Base-by-base conservation (phyloP, 169 alveolate genomes). In the Plasmodium gaboni region DNA sequence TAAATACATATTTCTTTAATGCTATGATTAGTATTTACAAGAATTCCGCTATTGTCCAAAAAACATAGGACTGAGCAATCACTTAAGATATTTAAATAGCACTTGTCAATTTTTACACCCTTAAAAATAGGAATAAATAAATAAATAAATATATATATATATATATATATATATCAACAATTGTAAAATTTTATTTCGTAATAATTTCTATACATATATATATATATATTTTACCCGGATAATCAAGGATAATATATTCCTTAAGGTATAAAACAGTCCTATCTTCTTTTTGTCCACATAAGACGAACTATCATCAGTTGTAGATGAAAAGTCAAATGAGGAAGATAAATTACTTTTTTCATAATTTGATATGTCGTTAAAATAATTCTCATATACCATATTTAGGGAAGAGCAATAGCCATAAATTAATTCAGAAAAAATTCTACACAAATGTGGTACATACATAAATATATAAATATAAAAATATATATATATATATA, bases 51-150 rank as follows among this genome's bases (percentile, higher is more conserved):
- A 22, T 76, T 78, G 5, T 78, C 89, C 38, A 78, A 22, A 17
- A 78, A 78, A 13, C 89, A 78, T 42, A 78, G 12, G 10, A 78
- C 89, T n/a, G 89, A 78, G 50, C 89, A 78, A 32, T 78, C 89
- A 26, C 89, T 78, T 24, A 78, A 57, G 2, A 78, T 78, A 24
- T 78, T 78, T 57, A 78, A 46, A 24, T 78, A 65, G 4, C 89
- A 65, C 28, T 78, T 78, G 13, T 78, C 70, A 26, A 78, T 65
- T 17, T 59, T 78, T 28, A 78, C 67, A 5, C 89, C 89, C 89
- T 78, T 38, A 9, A 46, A 76, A 74, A 60, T n/a, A 73, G 5
- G 42, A 24, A 19, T n/a, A 24, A n/a, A 2, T 50, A 2, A 12
- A 42, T 67, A 67, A 13, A 44, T 42, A 15, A 15, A 42, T 10